A percentile compares a stretch with the other conserved stretches of the same genome.
Evolutionary conservation across 306 rosid genomes (phyloP).

Genomic region (Datisca glomerata): DNA sequence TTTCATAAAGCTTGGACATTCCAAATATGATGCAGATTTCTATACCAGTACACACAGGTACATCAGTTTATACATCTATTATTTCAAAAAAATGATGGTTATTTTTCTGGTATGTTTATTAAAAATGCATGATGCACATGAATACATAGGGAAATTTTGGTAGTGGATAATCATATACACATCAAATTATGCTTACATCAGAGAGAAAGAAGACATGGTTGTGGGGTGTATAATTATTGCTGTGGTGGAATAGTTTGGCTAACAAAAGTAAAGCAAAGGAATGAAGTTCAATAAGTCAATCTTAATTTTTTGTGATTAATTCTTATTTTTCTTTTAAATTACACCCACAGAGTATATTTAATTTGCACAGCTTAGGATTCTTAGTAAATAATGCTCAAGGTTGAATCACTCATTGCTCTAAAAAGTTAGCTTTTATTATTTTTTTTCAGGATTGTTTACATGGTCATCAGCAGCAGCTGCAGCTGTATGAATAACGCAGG

Average conservation of each 20-base stretch:
- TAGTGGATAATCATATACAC: slow-evolving; percentile 4
- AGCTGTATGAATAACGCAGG: too few relatives aligned
- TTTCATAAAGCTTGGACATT: slow-evolving; percentile 7
- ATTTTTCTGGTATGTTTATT: too few relatives aligned
- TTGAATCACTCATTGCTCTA: background rate
- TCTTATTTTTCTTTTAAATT: too few relatives aligned
- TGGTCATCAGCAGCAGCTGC: too few relatives aligned
- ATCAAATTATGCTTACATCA: slow-evolving; percentile 10
- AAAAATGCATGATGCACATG: slow-evolving; percentile 6
- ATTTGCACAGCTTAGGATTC: background rate
- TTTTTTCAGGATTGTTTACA: slow-evolving; percentile 7
- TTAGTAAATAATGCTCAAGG: background rate
- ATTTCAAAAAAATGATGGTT: too few relatives aligned
- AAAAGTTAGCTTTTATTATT: background rate
- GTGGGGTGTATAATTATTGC: slow-evolving; percentile 6
- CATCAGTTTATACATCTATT: slow-evolving; percentile 5
- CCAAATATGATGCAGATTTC: slow-evolving; percentile 12
- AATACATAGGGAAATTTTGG: background rate
- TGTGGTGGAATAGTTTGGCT: slow-evolving; percentile 7
- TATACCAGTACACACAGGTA: slow-evolving; percentile 6
- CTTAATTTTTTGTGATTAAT: too few relatives aligned
- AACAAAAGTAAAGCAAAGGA: slow-evolving; percentile 5
- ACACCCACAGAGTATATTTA: background rate
- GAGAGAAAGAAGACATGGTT: slow-evolving; percentile 9
- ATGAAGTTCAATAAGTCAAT: slow-evolving; percentile 3